Base-by-base conservation (phyloP, 805 yeast species). In the Teunomyces funiuensis region DNA sequence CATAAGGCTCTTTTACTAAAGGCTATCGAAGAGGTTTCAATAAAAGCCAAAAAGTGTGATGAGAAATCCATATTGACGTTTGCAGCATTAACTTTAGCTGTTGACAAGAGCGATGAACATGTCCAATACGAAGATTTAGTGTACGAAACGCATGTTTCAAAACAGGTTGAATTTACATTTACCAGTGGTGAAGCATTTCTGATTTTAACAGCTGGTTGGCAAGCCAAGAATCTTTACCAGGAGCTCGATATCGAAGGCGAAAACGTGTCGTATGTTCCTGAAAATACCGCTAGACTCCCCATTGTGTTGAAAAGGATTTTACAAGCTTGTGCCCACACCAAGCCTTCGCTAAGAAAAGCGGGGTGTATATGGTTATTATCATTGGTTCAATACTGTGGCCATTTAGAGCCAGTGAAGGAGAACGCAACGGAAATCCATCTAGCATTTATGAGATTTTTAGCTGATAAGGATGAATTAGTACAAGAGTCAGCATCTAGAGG, bases 401-500 rank as follows among this genome's bases (percentile, higher is more conserved):
- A 77, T 22, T 54, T 71, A 10, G 53, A 64, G 1, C 54, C 56
- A 0, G 59, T 84, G 0, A 54, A 55, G 17, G 62, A 55, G 0
- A 65, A 63, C 4, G 69, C 88, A 0, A 65, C 78, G n/a, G 76
- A 76, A 17, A 79, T 89, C 31, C 97, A 91, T 58, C 55, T 76
- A 3, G 66, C 84, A 0, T 90, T 91, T 53, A 80, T 88, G 85
- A 74, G 76, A 45, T 86, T 87, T 54, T 68, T 91, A 41, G 81
- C 87, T 0, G 93, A 85, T 47, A 69, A 82, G 39, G 97, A 91
- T 57, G 97, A 90, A 22, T 62, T 89, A 14, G 71, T 89, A n/a
- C 97, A 91, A 56, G 97, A 91, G 45, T 77, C 93, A 9, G 97
- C 98, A 0, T 82, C 96, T 0, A 73, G 95, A 50, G 99, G 97